Percentiles rank a stretch among this genome's conserved stretches.
These are phyloP conservation scores for Ceratocystiopsis sp. DNA, from an alignment of 2,329 filamentous ascomycete genomes.

Conservation along the genomic window DNA sequence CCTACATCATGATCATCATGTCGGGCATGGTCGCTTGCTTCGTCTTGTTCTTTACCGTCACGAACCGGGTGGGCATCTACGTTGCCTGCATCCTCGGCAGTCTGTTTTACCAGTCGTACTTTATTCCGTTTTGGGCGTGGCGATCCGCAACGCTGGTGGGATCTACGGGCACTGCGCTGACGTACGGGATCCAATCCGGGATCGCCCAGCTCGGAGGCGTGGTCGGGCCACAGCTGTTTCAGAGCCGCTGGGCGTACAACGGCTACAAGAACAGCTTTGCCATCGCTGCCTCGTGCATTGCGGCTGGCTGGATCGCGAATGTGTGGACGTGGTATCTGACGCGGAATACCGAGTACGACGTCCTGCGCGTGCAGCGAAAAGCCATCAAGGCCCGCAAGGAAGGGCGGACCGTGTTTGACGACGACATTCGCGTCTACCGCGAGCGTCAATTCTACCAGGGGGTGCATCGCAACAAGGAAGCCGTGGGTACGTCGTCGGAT, in stretches of 20 bases:
- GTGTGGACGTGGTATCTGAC: constrained; percentile 1
- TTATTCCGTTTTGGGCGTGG: not conserved
- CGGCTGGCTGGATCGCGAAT: not conserved
- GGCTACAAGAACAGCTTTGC: constrained; percentile 1
- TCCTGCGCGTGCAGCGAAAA: not conserved
- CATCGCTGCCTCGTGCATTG: too few relatives aligned
- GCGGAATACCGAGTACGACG: not conserved
- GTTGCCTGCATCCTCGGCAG: not conserved
- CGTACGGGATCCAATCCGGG: not conserved
- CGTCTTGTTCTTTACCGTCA: not conserved
- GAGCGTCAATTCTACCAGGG: too few relatives aligned
- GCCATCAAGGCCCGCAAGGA: not conserved
- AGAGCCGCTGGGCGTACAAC: not conserved
- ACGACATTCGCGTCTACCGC: not conserved
- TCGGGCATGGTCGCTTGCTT: not conserved
- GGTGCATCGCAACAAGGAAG: too few relatives aligned
- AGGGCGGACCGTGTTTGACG: not conserved
- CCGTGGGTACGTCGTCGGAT: too few relatives aligned
- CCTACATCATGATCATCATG: not conserved
- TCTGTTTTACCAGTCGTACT: not conserved
- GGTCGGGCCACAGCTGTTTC: not conserved
- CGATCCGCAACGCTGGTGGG: not conserved
- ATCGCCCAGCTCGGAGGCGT: not conserved
- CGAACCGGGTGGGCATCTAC: not conserved
- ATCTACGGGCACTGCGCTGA: not conserved